phyloP scores from a whole-genome alignment of 805 yeast genomes.

The Kluyveromyces aestuarii region DNA sequence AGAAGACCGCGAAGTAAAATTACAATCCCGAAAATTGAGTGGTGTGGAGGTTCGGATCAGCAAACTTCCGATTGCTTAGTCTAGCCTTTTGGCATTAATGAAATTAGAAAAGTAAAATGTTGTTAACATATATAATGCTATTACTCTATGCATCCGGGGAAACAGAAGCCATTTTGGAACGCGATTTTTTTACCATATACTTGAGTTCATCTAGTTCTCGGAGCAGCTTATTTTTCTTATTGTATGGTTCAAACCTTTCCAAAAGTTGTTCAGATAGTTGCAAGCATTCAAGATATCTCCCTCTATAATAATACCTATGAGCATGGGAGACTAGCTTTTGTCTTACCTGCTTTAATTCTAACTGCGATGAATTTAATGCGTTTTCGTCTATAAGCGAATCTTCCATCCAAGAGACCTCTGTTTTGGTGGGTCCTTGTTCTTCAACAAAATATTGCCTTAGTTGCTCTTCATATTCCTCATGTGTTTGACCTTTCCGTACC shows the following conservation, averaged over 20 bases:
- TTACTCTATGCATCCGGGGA: neutral
- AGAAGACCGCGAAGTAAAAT: slow-evolving; percentile 24
- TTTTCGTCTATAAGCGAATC: slow-evolving; percentile 8
- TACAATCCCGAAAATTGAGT: slow-evolving; percentile 32
- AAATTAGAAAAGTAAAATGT: no score
- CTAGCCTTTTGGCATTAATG: neutral
- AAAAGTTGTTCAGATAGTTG: slow-evolving; percentile 34
- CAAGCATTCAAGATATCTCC: slow-evolving; percentile 44
- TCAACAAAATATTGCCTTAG: slow-evolving; percentile 35
- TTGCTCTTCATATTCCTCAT: slow-evolving; percentile 52
- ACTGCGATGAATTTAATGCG: slow-evolving; percentile 18
- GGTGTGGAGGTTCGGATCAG: slow-evolving; percentile 35
- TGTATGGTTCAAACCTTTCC: slow-evolving; percentile 22
- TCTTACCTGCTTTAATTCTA: slow-evolving; percentile 41
- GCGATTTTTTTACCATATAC: slow-evolving; percentile 11
- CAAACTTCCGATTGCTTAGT: neutral
- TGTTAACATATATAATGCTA: neutral
- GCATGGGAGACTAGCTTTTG: slow-evolving; percentile 48
- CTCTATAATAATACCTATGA: slow-evolving; percentile 51
- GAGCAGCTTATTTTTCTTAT: slow-evolving; percentile 36
- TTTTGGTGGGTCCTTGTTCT: slow-evolving; percentile 48
- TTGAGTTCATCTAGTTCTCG: slow-evolving; percentile 45
- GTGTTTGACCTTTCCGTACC: slow-evolving; percentile 61
- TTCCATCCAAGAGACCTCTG: slow-evolving; percentile 30
- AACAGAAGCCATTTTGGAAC: neutral